A percentile compares a stretch with the other conserved stretches of the same genome.
Evolutionary conservation across 805 yeast species (phyloP).

Genomic region (Hagleromyces aurorensis): DNA sequence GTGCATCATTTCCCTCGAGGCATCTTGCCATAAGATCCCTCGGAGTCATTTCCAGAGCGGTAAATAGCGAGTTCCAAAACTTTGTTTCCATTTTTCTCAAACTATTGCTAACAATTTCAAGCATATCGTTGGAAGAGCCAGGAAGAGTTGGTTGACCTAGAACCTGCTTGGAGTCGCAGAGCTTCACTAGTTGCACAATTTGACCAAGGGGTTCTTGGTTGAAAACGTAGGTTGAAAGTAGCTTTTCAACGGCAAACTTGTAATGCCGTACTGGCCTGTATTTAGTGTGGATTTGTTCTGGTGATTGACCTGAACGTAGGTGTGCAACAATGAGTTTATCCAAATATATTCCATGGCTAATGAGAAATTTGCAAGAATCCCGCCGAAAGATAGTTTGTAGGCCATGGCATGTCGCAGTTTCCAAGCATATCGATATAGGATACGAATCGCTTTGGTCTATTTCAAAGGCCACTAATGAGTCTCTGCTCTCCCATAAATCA

Average conservation of each 20-base stretch:
- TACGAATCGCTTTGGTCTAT: slow-evolving; percentile 25
- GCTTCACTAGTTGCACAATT: slow-evolving; percentile 20
- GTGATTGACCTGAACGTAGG: slow-evolving; percentile 9
- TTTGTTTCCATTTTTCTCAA: slow-evolving; percentile 29
- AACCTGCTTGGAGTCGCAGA: slow-evolving; percentile 12
- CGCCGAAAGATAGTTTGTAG: slow-evolving; percentile 18
- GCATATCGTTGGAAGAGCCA: slow-evolving; percentile 10
- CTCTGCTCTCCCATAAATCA: slow-evolving; percentile 19
- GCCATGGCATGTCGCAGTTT: slow-evolving; percentile 26
- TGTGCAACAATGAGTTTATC: slow-evolving; percentile 22
- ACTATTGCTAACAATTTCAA: slow-evolving; percentile 30
- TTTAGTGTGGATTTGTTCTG: slow-evolving; percentile 17
- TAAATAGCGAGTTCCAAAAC: slow-evolving; percentile 27
- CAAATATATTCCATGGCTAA: slow-evolving; percentile 25
- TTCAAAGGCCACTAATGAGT: slow-evolving; percentile 10
- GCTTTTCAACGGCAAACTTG: slow-evolving; percentile 30
- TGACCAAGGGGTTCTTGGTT: slow-evolving; percentile 17
- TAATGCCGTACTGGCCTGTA: slow-evolving; percentile 24
- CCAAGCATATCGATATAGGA: slow-evolving; percentile 24
- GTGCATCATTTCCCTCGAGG: slow-evolving; percentile 27
- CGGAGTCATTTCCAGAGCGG: slow-evolving; percentile 24
- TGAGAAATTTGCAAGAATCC: slow-evolving; percentile 13
- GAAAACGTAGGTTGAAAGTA: slow-evolving; percentile 23
- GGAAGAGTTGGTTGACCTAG: slow-evolving; percentile 3
- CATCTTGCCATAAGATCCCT: slow-evolving; percentile 25